These are phyloP conservation scores for Penicillium sp. DNA, from an alignment of 2,329 filamentous ascomycete species.

Conservation along the genomic window DNA sequence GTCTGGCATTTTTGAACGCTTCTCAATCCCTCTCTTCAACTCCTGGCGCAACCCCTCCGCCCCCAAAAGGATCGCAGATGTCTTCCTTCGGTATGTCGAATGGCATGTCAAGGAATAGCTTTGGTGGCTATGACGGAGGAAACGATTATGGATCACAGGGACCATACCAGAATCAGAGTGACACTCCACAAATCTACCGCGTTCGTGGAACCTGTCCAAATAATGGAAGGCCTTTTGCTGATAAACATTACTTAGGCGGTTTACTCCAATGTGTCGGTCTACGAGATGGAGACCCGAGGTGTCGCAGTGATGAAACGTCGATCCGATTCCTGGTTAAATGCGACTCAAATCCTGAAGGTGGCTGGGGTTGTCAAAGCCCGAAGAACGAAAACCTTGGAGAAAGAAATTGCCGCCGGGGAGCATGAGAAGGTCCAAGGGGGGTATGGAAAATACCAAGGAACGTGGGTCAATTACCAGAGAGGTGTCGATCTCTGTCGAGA, in stretches of 20 bases:
- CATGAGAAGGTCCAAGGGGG: slow-evolving; percentile 98
- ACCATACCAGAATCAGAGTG: slow-evolving; percentile 36
- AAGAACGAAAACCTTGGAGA: slow-evolving; percentile 95
- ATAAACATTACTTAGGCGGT: slow-evolving; percentile 59
- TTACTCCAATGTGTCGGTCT: slow-evolving; percentile 93
- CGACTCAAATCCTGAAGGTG: slow-evolving; percentile 96
- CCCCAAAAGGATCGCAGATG: slow-evolving; percentile 43
- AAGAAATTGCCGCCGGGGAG: slow-evolving; percentile 92
- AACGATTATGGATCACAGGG: slow-evolving; percentile 41
- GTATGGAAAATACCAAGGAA: slow-evolving; percentile 98
- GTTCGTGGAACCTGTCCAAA: slow-evolving; percentile 28
- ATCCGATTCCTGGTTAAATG: slow-evolving; percentile 94
- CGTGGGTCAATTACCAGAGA: slow-evolving; percentile 93
- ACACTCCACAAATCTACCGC: slow-evolving; percentile 49
- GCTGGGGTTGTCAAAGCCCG: slow-evolving; percentile 97
- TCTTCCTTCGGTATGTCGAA: slow-evolving; percentile 43
- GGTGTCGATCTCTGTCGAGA: slow-evolving; percentile 87
- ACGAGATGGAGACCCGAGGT: slow-evolving; percentile 96
- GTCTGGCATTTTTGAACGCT: slow-evolving; percentile 41
- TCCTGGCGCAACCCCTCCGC: slow-evolving; percentile 46
- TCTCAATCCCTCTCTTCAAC: slow-evolving; percentile 47
- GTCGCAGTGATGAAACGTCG: slow-evolving; percentile 94
- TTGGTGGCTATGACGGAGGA: slow-evolving; percentile 40
- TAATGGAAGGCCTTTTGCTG: slow-evolving; percentile 6
- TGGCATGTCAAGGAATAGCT: slow-evolving; percentile 36